Base-by-base conservation (phyloP, 2,329 filamentous ascomycete genomes). In the Septoria petroselini region DNA sequence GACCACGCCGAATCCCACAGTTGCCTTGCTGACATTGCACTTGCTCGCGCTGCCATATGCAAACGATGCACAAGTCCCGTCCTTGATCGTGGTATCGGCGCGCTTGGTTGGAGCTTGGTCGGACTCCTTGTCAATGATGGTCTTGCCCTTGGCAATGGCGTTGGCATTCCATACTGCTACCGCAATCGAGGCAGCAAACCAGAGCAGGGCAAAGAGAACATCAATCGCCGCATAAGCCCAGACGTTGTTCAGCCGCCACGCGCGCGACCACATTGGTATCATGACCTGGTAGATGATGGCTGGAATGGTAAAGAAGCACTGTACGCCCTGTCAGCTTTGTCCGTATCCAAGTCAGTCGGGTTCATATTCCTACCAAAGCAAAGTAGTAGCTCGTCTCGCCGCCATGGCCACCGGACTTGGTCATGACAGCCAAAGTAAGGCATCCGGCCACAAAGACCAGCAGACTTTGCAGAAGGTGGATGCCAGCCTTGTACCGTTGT, bases 291-390 rank as follows among this genome's bases (percentile, higher is more conserved):
- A 84, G 50, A 82, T 70, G 29, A 83, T 68, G 21, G 76, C 77
- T 9, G 80, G 80, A 34, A 80, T 71, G 34, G 75, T 76, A 55
- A 82, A 65, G 72, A 79, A 83, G 63, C 80, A 83, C 80, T 83
- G 55, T 38, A 23, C 5, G n/a, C 39, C 17, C 34, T 49, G 41
- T 44, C 21, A 47, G 33, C 7, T n/a, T 5, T 15, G 23, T 2
- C 7, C 9, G 40, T 18, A 31, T 3, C 7, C 6, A 7, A 30
- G 19, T 21, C 4, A 19, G 12, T 15, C 4, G 15, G 7, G 5
- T 17, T 19, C 8, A 15, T 46, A 17, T 18, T 7, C 76, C 61
- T 70, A 82, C 79, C 71, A 83, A 62, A 41, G 74, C 76, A 64
- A 82, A 81, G 62, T 75, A 81, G 65, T 72, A 83, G 40, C 71